These are phyloP conservation scores for Leishmania gerbilli DNA, from an alignment of 208 protist species.

Conservation along the genomic window DNA sequence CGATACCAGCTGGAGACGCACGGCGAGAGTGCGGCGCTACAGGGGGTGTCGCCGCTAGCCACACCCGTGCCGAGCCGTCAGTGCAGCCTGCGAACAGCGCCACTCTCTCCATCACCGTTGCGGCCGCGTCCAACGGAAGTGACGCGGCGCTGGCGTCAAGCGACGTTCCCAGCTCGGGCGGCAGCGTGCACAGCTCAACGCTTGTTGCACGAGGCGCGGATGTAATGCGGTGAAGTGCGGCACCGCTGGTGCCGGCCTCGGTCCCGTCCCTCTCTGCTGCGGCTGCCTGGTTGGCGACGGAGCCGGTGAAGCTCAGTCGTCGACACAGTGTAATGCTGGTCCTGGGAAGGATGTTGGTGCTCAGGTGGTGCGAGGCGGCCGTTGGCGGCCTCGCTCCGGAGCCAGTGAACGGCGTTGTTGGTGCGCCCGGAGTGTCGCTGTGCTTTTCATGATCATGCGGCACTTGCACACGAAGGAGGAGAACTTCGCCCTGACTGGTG, in stretches of 20 bases:
- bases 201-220: constrained; percentile 7
- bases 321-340: constrained; percentile 3
- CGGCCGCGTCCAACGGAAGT: background rate
- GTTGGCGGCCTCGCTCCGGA: background rate
- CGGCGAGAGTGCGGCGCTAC: background rate
- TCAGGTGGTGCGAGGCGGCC: background rate
- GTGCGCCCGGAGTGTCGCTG: background rate
- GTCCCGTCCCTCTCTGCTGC: background rate
- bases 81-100: constrained; percentile 31
- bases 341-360: background rate
- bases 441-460: background rate
- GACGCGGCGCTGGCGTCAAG: background rate
- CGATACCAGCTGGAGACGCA: background rate
- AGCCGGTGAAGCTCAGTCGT: background rate
- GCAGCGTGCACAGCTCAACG: constrained; percentile 23
- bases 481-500: constrained; percentile 19
- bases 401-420: background rate
- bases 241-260: background rate
- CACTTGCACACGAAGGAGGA: constrained; percentile 24
- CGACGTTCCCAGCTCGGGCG: background rate
- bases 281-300: background rate
- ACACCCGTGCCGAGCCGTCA: constrained; percentile 33
- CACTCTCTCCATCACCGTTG: constrained; percentile 4
- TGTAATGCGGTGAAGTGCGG: constrained; percentile 3
- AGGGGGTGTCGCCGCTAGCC: constrained; percentile 2